Conservation (phyloP, 2,329 filamentous ascomycete species). For the Pezicula carpinea region DNA sequence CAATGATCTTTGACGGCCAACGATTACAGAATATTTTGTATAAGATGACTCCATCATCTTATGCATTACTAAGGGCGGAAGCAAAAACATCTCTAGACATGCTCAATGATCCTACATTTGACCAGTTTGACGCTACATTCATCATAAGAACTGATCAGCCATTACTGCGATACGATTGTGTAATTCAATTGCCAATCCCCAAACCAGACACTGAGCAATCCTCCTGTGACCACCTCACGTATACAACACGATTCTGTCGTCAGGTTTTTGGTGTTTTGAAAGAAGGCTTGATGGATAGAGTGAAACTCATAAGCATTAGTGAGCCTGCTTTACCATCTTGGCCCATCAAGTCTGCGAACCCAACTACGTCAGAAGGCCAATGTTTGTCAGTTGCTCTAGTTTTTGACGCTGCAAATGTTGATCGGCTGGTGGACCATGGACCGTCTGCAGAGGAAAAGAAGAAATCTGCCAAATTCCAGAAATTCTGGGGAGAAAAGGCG, state of each 20-base stretch:
- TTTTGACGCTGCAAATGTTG: slow-evolving; percentile 67
- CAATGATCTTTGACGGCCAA: slow-evolving; percentile 73
- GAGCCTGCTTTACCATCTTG: slow-evolving; percentile 37
- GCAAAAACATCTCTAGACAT: slow-evolving; percentile 70
- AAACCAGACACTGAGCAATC: neutral
- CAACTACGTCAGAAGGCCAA: slow-evolving; percentile 28
- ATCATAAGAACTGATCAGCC: slow-evolving; percentile 57
- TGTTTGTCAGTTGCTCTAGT: slow-evolving; percentile 61
- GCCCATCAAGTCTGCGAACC: slow-evolving; percentile 38
- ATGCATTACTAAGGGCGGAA: slow-evolving; percentile 66
- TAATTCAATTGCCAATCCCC: slow-evolving; percentile 27
- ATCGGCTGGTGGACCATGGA: slow-evolving; percentile 79
- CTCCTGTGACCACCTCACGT: slow-evolving; percentile 23
- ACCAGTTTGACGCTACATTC: slow-evolving; percentile 84
- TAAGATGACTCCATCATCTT: slow-evolving; percentile 89
- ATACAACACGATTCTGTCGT: slow-evolving; percentile 35
- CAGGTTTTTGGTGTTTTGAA: slow-evolving; percentile 62
- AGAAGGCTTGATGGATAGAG: slow-evolving; percentile 71
- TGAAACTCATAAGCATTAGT: slow-evolving; percentile 60
- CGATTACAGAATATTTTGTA: slow-evolving; percentile 78
- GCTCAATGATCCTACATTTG: slow-evolving; percentile 66
- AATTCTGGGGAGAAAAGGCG: slow-evolving; percentile 92
- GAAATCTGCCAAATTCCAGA: slow-evolving; percentile 74
- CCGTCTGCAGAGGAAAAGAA: slow-evolving; percentile 82
- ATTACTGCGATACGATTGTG: slow-evolving; percentile 51